phyloP scores from a whole-genome alignment of 345 rosid genomes.

The Mercurialis annua region DNA sequence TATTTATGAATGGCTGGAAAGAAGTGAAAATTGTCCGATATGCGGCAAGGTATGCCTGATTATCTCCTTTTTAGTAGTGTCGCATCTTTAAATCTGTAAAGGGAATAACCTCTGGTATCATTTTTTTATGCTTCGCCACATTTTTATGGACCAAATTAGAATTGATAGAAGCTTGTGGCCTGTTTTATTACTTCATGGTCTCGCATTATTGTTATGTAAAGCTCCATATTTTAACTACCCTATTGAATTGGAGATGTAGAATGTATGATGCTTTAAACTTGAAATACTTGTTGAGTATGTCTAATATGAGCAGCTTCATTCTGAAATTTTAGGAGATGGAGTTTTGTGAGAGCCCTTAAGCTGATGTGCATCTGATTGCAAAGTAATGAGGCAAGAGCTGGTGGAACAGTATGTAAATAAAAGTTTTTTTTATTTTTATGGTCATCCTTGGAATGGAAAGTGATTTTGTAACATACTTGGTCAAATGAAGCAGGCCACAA shows the following conservation, averaged over 20 bases:
- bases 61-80: not conserved
- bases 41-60: conserved; percentile 54
- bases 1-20: conserved; percentile 77
- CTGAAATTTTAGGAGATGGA: conserved; percentile 42
- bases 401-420: conserved; percentile 25
- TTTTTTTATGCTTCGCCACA: not conserved
- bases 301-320: conserved; percentile 15
- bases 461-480: too few species aligned
- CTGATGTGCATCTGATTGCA: conserved; percentile 9
- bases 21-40: conserved; percentile 69
- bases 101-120: not conserved
- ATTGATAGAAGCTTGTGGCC: not conserved
- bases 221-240: not conserved
- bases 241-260: too few species aligned
- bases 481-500: too few species aligned
- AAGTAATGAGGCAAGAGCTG: conserved; percentile 18
- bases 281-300: not conserved
- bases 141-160: not conserved
- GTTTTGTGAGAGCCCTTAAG: conserved; percentile 45
- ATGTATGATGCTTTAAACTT: too few species aligned
- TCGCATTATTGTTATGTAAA: not conserved
- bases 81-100: not conserved
- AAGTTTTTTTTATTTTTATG: conserved; percentile 16
- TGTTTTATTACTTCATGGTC: not conserved
- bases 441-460: conserved; percentile 12